phyloP scores from a whole-genome alignment of 2,329 filamentous ascomycete species.

The Purpureocillium lavendulum region DNA sequence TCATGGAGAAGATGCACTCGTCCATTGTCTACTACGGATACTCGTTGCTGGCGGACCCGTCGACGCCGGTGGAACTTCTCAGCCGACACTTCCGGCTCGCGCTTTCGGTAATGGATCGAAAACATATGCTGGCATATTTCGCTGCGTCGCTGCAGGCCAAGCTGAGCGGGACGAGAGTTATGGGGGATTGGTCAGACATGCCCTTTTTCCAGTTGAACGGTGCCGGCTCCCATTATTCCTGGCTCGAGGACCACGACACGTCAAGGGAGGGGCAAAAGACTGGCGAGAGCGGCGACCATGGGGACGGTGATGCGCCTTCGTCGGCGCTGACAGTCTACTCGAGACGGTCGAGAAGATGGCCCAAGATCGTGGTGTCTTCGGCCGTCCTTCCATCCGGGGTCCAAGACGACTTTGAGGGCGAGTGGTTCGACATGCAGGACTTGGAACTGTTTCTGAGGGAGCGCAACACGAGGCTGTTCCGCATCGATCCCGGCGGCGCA shows the following conservation, averaged over 20 bases:
- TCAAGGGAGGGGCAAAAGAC: no score
- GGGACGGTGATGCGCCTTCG: background rate
- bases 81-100: conserved; percentile 7
- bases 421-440: conserved; percentile 12
- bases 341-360: background rate
- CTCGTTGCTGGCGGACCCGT: conserved; percentile 6
- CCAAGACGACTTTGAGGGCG: conserved; percentile 6
- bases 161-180: background rate
- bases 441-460: conserved; percentile 8
- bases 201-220: conserved; percentile 59
- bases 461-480: conserved; percentile 2
- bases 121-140: conserved; percentile 7
- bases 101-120: conserved; percentile 6
- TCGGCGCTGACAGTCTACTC: background rate
- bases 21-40: conserved; percentile 8
- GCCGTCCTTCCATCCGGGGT: conserved; percentile 6
- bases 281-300: no score
- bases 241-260: background rate
- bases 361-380: conserved; percentile 5
- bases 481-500: background rate
- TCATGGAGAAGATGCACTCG: conserved; percentile 8
- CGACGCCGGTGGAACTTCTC: conserved; percentile 4
- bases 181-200: background rate
- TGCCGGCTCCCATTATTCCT: conserved; percentile 39
- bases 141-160: conserved; percentile 7